Base-by-base conservation (phyloP, 148 eudicot genomes). In the Cornus florida region DNA sequence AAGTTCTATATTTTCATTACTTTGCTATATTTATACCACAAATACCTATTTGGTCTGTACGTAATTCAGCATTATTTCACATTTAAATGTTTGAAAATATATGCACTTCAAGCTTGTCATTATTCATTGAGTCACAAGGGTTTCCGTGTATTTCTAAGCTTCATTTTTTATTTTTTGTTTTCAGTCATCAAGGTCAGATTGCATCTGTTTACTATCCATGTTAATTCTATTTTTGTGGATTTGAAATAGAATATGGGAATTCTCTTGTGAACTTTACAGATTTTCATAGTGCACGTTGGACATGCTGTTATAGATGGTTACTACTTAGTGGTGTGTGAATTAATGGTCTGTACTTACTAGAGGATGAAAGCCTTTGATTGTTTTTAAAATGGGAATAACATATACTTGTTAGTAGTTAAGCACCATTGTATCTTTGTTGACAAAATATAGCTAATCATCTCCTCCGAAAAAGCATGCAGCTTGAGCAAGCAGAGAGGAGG, bases 401-500 rank as follows among this genome's bases (percentile, higher is more conserved):
- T 24, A n/a, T 68, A 62, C 7, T 43, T 48, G 23, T 43, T 28
- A 13, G 32, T 19, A 67, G n/a, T 28, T 13, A 77, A 32, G 20
- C 24, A 19, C 19, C 10, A 13, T 8, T 20, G 32, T 68, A 10
- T 56, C 32, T 38, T n/a, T 38, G 17, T 38, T 67, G 38, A 60
- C 43, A 59, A 67, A 69, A 11, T 73, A 59, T 57, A 60, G 53
- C 84, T 86, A 75, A 81, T 67, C 38, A 70, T 80, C 46, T 19
- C 71, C 71, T 72, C 73, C 22, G 43, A 62, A 76, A 69, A 38
- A 19, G 32, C 69, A 50, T 84, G 86, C 89, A 95, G 99, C 97
- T 93, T 88, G 88, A 80, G 62, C 85, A 90, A 83, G 87, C 97
- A 67, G 87, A 95, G 83, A 86, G 73, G 88, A 90, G 88, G 82